Evolutionary conservation across 129 eudicot genomes (phyloP), one percentile per base, ranked within the genome.

Genomic region (Centaurea solstitialis): DNA sequence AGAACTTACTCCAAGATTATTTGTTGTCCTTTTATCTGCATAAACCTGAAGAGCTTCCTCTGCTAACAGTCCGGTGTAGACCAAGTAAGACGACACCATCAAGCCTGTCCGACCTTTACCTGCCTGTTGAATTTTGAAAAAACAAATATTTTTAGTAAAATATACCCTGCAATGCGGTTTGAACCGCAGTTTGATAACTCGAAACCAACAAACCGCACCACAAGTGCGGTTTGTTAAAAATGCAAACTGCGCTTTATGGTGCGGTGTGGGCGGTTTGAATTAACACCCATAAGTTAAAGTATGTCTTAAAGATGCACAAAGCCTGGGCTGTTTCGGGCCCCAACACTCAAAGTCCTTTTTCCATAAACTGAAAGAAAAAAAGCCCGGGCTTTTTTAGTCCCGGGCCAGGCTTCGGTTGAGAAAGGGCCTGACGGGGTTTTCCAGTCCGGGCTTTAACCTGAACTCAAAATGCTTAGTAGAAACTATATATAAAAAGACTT

Each of bases 31-130:
- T 84, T 85, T 92, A 80, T 90, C 90, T 23, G 97, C 97, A 85
- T 92, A 92, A 78, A 92, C 75, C 68, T 87, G 94, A 85, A 92
- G 85, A 76, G 97, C 97, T 45, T 90, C 88, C 85, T 88, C 91
- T 13, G 94, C 93, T 79, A 85, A 67, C 93, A 88, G 83, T 80
- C 93, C 97, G n/a, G 75, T 53, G 83, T 92, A 92, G 37, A 79
- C 94, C 59, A 92, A 87, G 72, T 88, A 90, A 50, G 86, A 84
- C 57, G 86, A 88, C 30, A 92, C 93, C 97, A 92, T 92, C 81
- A 92, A 86, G 33, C 97, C 94, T 9, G 97, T 92, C 76, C 97
- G 91, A 47, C 97, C 94, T 87, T 92, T 92, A 33, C 97, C 97
- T 23, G 97, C 97, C 97, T 92, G 84, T 80, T 79, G 39, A 75